These are phyloP conservation scores for Ulmus americana DNA, from an alignment of 331 rosid species.

Conservation along the genomic window DNA sequence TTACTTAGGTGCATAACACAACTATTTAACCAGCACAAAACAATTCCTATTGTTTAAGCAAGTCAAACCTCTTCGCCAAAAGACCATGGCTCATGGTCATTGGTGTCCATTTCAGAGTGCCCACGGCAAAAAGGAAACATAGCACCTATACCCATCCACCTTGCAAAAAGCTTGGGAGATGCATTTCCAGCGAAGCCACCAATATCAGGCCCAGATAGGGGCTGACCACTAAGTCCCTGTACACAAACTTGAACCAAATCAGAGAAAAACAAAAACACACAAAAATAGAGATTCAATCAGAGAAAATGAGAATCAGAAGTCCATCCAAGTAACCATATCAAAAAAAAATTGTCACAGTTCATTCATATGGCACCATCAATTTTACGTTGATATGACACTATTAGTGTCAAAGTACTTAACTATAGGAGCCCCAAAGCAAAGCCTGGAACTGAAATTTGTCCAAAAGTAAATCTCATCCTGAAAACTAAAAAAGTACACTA, in stretches of 20 bases:
- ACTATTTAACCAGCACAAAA: background rate
- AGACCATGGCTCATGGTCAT: slow-evolving; percentile 91
- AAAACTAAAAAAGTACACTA: too few relatives aligned
- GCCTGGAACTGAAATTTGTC: too few relatives aligned
- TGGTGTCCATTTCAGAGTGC: slow-evolving; percentile 59
- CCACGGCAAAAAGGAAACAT: slow-evolving; percentile 86
- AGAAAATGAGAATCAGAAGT: too few relatives aligned
- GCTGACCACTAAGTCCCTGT: slow-evolving; percentile 99
- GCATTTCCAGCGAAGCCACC: slow-evolving; percentile 95
- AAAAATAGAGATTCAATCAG: too few relatives aligned
- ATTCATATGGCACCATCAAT: too few relatives aligned
- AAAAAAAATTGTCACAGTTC: too few relatives aligned
- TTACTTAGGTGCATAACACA: background rate
- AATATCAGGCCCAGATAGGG: slow-evolving; percentile 85
- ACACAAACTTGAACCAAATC: slow-evolving; percentile 19
- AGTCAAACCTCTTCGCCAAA: slow-evolving; percentile 81
- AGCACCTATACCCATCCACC: slow-evolving; percentile 88
- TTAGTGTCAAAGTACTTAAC: too few relatives aligned
- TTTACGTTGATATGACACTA: too few relatives aligned
- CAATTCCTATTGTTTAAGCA: slow-evolving; percentile 16
- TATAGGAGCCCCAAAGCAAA: too few relatives aligned
- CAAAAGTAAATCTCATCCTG: too few relatives aligned
- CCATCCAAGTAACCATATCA: too few relatives aligned
- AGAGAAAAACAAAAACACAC: slow-evolving; percentile 3
- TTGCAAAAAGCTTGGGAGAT: slow-evolving; percentile 77